phyloP scores from a whole-genome alignment of 2,329 filamentous ascomycete genomes.

The Cladosporium colombiae region DNA sequence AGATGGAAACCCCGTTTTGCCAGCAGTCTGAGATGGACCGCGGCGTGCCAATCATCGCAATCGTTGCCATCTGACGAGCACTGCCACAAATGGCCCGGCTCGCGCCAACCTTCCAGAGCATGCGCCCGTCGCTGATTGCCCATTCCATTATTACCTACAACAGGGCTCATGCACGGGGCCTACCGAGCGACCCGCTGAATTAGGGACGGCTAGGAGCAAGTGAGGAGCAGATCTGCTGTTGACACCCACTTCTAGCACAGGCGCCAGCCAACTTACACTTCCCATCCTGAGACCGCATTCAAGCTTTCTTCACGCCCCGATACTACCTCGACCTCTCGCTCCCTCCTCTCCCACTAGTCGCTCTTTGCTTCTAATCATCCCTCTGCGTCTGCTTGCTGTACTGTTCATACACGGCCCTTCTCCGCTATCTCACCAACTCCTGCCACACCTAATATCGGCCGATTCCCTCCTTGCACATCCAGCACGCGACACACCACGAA shows the following conservation, averaged over 20 bases:
- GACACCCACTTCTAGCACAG: background rate
- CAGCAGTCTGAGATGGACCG: background rate
- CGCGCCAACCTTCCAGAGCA: background rate
- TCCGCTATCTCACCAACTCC: constrained; percentile 3
- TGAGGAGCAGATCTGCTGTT: constrained; percentile 1
- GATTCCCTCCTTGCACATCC: background rate
- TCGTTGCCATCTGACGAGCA: background rate
- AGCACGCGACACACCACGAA: background rate
- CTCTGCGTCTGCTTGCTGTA: background rate
- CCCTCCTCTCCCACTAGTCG: background rate
- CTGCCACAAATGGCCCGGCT: background rate
- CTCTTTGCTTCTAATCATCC: background rate
- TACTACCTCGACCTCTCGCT: background rate
- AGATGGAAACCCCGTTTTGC: background rate
- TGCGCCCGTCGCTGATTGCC: background rate
- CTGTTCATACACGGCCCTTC: background rate
- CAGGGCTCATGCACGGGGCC: background rate
- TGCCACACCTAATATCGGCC: constrained; percentile 7
- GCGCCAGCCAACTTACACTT: constrained; percentile 3
- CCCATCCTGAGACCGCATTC: background rate
- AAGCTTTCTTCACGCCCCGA: constrained; percentile 3
- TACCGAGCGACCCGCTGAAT: background rate
- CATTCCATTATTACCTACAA: background rate
- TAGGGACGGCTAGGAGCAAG: background rate
- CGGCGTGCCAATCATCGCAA: background rate